Evolutionary conservation across 2,329 filamentous ascomycete genomes (phyloP).

Genomic region (Aureobasidium sp.): DNA sequence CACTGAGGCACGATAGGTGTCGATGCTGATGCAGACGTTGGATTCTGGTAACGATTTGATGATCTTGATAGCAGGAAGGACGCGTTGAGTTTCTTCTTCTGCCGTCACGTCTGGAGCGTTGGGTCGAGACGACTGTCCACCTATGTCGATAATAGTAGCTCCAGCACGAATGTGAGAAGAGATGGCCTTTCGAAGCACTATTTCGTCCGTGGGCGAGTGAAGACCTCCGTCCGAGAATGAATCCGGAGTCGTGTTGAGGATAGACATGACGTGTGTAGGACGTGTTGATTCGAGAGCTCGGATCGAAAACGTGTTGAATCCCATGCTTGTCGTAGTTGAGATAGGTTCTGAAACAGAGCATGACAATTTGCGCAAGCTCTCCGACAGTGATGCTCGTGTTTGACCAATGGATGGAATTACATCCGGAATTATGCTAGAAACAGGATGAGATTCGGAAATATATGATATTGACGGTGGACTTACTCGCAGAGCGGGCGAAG

Average conservation of each 20-base stretch:
- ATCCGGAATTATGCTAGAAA: slow-evolving; percentile 37
- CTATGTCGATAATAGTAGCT: slow-evolving; percentile 82
- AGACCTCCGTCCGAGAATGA: slow-evolving; percentile 89
- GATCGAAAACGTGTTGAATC: slow-evolving; percentile 40
- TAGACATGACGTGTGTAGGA: slow-evolving; percentile 79
- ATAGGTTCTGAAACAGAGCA: slow-evolving; percentile 22
- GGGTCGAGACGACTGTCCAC: slow-evolving; percentile 87
- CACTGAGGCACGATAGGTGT: slow-evolving; percentile 84
- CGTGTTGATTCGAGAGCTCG: slow-evolving; percentile 50
- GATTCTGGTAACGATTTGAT: slow-evolving; percentile 61
- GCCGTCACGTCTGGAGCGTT: slow-evolving; percentile 60
- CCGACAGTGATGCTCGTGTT: slow-evolving; percentile 18
- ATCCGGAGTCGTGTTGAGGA: slow-evolving; percentile 90
- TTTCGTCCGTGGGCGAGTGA: slow-evolving; percentile 44
- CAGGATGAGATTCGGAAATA: background rate
- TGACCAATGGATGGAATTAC: slow-evolving; percentile 29
- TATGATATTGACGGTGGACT: too few species aligned
- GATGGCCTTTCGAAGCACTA: slow-evolving; percentile 52
- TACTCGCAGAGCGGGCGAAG: slow-evolving; percentile 78
- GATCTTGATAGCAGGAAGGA: slow-evolving; percentile 70
- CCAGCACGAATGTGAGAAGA: slow-evolving; percentile 58
- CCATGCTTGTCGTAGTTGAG: slow-evolving; percentile 25
- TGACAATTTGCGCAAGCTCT: slow-evolving; percentile 5
- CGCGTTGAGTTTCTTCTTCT: slow-evolving; percentile 67
- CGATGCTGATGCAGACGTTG: slow-evolving; percentile 71